A percentile compares a stretch with the other conserved stretches of the same genome.
Evolutionary conservation across 2,329 filamentous ascomycete species (phyloP).

Genomic region (Cladophialophora psammophila): DNA sequence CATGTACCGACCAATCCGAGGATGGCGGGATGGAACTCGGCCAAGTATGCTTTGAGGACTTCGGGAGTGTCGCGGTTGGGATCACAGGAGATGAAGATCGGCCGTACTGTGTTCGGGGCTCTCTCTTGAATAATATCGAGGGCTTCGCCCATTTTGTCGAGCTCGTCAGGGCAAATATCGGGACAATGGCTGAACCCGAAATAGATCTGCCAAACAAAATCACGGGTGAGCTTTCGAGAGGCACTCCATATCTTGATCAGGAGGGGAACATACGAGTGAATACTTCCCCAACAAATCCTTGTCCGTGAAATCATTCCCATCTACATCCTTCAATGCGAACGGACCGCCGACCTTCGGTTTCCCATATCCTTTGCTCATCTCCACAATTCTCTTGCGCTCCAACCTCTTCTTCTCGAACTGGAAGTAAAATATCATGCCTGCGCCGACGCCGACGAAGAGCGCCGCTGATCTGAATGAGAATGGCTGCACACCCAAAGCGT

Average conservation of each 20-base stretch:
- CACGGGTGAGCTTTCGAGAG: background rate
- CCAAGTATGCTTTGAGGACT: conserved; percentile 82
- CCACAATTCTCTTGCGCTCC: conserved; percentile 85
- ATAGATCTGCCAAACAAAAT: conserved; percentile 72
- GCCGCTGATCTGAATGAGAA: conserved; percentile 92
- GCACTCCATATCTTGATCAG: background rate
- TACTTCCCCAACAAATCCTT: conserved; percentile 87
- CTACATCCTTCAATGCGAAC: conserved; percentile 82
- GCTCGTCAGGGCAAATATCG: conserved; percentile 97
- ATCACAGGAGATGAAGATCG: conserved; percentile 95
- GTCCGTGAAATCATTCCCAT: conserved; percentile 78
- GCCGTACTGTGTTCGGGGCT: conserved; percentile 63
- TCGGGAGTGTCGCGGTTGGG: conserved; percentile 87
- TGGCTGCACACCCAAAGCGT: conserved; percentile 61
- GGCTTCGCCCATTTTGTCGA: conserved; percentile 99
- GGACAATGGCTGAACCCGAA: conserved; percentile 99
- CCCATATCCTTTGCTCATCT: conserved; percentile 91
- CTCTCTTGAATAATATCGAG: conserved; percentile 70
- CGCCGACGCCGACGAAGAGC: conserved; percentile 82
- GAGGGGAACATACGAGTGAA: conserved; percentile 52
- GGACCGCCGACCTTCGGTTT: conserved; percentile 90
- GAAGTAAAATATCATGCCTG: conserved; percentile 85
- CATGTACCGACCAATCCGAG: conserved; percentile 92
- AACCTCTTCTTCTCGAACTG: conserved; percentile 90
- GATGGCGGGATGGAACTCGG: conserved; percentile 87